Evolutionary conservation across 768 basidiomycete genomes (phyloP).

Genomic region (Boletales sp.): DNA sequence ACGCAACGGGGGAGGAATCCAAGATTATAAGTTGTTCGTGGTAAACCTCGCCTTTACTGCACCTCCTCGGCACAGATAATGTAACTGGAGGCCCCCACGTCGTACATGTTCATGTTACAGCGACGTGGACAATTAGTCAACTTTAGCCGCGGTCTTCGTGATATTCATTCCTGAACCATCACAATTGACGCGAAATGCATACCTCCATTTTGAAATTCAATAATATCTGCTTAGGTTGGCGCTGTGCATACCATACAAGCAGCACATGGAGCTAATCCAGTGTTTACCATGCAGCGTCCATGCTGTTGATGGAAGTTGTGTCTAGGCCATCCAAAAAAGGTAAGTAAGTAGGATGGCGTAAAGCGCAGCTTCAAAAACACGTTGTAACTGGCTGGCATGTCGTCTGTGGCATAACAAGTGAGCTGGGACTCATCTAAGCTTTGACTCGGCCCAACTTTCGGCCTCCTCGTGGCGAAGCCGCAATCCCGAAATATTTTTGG

Average conservation of each 20-base stretch:
- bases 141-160: conserved; percentile 6
- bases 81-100: conserved; percentile 2
- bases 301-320: conserved; percentile 5
- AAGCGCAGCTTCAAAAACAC: conserved; percentile 23
- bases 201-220: conserved; percentile 4
- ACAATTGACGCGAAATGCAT: conserved; percentile 7
- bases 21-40: conserved; percentile 19
- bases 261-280: conserved; percentile 8
- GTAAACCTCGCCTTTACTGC: conserved; percentile 23
- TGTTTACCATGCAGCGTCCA: conserved; percentile 23
- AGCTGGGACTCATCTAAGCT: conserved; percentile 5
- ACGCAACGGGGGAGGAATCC: not conserved
- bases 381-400: conserved; percentile 17
- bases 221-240: not conserved
- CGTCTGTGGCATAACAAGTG: conserved; percentile 9
- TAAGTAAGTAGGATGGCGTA: conserved; percentile 21
- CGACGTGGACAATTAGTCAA: conserved; percentile 21
- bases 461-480: conserved; percentile 19
- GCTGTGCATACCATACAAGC: not conserved
- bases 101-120: conserved; percentile 5
- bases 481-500: conserved; percentile 15
- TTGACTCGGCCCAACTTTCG: conserved; percentile 3
- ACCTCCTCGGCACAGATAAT: conserved; percentile 15
- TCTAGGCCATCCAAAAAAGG: conserved; percentile 22
- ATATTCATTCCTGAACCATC: conserved; percentile 1